A percentile compares a stretch with the other conserved stretches of the same genome.
These are phyloP conservation scores for Cochlearia excelsa DNA, from an alignment of 345 rosid genomes.

Conservation along the genomic window DNA sequence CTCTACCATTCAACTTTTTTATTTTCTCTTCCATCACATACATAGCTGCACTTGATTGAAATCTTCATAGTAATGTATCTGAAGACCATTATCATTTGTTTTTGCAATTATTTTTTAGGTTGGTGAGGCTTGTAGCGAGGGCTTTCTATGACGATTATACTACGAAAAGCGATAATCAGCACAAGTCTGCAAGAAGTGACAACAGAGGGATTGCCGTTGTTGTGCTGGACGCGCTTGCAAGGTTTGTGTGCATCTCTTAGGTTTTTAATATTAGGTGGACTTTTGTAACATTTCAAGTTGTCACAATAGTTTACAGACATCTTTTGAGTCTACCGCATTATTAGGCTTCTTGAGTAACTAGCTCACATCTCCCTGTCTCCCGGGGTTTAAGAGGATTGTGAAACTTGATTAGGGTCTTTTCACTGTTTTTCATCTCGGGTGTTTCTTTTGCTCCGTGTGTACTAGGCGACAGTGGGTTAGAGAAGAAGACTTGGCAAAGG, in stretches of 20 bases:
- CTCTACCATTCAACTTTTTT: neutral
- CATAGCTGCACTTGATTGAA: neutral
- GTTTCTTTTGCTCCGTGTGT: slow-evolving; percentile 14
- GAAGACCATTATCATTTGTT: neutral
- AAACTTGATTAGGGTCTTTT: slow-evolving; percentile 12
- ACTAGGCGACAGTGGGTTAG: slow-evolving; percentile 85
- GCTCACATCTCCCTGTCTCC: slow-evolving; percentile 1
- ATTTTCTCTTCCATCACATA: neutral
- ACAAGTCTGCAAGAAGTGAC: slow-evolving; percentile 64
- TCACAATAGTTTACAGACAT: slow-evolving; percentile 3
- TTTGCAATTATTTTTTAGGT: slow-evolving; percentile 36
- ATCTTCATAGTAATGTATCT: neutral
- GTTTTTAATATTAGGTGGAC: slow-evolving; percentile 4
- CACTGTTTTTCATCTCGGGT: neutral
- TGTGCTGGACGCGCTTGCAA: slow-evolving; percentile 75
- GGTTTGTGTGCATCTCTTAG: slow-evolving; percentile 38
- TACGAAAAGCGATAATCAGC: slow-evolving; percentile 70
- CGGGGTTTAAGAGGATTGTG: slow-evolving; percentile 2
- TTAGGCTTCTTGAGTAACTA: slow-evolving; percentile 3
- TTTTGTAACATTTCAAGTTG: neutral
- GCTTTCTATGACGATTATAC: slow-evolving; percentile 82
- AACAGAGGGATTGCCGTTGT: slow-evolving; percentile 76
- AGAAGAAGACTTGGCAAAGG: slow-evolving; percentile 95
- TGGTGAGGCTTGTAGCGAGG: slow-evolving; percentile 75
- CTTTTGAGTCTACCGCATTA: neutral